Base-by-base conservation (phyloP, 129 eudicot genomes). In the Tanacetum coccineum region DNA sequence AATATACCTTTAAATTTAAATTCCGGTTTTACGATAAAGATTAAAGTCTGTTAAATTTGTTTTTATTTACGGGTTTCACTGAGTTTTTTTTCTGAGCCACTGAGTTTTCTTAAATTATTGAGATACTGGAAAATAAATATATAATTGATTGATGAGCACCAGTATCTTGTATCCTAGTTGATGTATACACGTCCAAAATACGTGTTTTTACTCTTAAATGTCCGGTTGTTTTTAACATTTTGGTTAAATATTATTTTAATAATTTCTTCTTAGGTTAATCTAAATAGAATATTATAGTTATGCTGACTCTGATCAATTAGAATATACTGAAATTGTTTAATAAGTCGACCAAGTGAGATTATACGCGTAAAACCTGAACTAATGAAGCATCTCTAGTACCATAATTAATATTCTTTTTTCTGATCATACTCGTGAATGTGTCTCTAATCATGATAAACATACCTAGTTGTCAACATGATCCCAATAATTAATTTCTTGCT, bases 381-480 rank as follows among this genome's bases (percentile, higher is more conserved):
- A 2, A 19, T 22, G 57, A 59, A 59, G 39, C 67, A 42, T 59
- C 59, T 71, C 11, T 59, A 30, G 49, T 28, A 30, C 36, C 32
- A 71, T 48, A 9, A 74, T 74, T 48, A 5, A 74, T 74, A 74
- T 67, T 67, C 53, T n/a, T 74, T 14, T 62, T 56, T 21, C 61
- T 66, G 78, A 66, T 57, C 39, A 47, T 59, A 65, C 68, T 32
- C 52, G 61, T 75, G 56, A 61, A 60, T 44, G 72, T 47, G 64
- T 62, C 58, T 50, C 49, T 75, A 26, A 59, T 25, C 28, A 59
- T 40, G 15, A 26, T 17, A 68, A 39, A 59, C 49, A 67, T 39
- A 75, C 68, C 54, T 61, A 75, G 78, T 61, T 60, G 70, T 74
- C 79, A 74, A 75, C 74, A 75, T 52, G 74, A 13, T 67, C 46